phyloP scores from a whole-genome alignment of 2,329 filamentous ascomycete genomes.

The Thelonectria rubi region DNA sequence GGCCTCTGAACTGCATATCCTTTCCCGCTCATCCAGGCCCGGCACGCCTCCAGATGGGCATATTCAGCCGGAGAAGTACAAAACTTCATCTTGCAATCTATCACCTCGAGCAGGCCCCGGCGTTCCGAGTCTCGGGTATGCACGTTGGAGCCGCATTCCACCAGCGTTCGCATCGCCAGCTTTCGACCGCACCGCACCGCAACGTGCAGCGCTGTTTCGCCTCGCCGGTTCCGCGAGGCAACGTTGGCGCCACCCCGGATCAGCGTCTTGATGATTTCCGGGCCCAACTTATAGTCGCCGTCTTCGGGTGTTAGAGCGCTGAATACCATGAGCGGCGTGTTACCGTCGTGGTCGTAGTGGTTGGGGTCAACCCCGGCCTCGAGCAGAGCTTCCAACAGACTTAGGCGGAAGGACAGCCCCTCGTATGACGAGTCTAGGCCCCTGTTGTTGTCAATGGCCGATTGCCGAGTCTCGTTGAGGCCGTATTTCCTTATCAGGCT shows the following conservation, averaged over 20 bases:
- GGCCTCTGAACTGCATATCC: slow-evolving; percentile 51
- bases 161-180: slow-evolving; percentile 58
- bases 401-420: slow-evolving; percentile 42
- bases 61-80: slow-evolving; percentile 47
- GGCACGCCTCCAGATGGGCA: slow-evolving; percentile 56
- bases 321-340: slow-evolving; percentile 66
- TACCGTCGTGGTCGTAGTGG: slow-evolving; percentile 61
- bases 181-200: slow-evolving; percentile 63
- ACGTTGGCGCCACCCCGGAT: slow-evolving; percentile 54
- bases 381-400: slow-evolving; percentile 46
- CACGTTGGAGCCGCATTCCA: slow-evolving; percentile 58
- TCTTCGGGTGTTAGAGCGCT: slow-evolving; percentile 59
- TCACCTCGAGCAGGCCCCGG: slow-evolving; percentile 56
- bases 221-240: slow-evolving; percentile 61
- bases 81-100: slow-evolving; percentile 52
- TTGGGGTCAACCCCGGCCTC: slow-evolving; percentile 56
- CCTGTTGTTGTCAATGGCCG: slow-evolving; percentile 2
- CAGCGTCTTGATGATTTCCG: slow-evolving; percentile 56
- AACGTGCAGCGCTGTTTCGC: slow-evolving; percentile 65
- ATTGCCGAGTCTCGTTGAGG: slow-evolving; percentile 21
- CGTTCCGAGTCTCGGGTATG: slow-evolving; percentile 56
- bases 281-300: slow-evolving; percentile 58
- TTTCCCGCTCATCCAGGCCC: slow-evolving; percentile 55
- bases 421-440: slow-evolving; percentile 48
- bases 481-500: slow-evolving; percentile 49